Percentiles rank a stretch among this genome's conserved stretches.
These are phyloP conservation scores for Elongisporangium undulatum DNA, from an alignment of 352 stramenopile species.

Conservation along the genomic window DNA sequence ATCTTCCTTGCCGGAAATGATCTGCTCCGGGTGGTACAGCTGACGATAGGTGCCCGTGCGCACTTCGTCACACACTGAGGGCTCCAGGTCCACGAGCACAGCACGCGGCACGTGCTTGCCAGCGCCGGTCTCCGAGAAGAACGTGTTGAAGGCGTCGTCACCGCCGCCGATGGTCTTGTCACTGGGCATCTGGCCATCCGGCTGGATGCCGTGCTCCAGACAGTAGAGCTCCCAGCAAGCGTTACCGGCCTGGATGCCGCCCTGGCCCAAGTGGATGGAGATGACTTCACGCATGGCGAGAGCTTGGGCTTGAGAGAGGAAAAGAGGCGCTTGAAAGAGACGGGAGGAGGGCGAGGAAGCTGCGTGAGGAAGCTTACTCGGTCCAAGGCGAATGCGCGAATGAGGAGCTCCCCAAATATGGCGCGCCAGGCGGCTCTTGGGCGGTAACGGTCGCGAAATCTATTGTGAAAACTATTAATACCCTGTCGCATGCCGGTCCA, in stretches of 20 bases:
- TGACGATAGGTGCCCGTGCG: slow-evolving; percentile 94
- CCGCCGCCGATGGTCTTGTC: slow-evolving; percentile 90
- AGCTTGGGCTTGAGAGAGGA: neutral
- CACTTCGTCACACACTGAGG: slow-evolving; percentile 97
- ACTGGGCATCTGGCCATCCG: slow-evolving; percentile 83
- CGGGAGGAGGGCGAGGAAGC: slow-evolving; percentile 20
- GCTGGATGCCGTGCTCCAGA: slow-evolving; percentile 92
- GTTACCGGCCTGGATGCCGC: slow-evolving; percentile 83
- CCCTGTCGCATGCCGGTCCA: neutral
- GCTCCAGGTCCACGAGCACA: slow-evolving; percentile 97
- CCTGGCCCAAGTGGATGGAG: slow-evolving; percentile 96
- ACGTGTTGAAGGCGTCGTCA: slow-evolving; percentile 98
- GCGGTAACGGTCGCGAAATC: neutral
- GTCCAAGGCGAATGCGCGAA: slow-evolving; percentile 9
- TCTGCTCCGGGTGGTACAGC: slow-evolving; percentile 98
- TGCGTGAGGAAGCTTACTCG: slow-evolving; percentile 43
- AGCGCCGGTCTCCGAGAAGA: slow-evolving; percentile 90
- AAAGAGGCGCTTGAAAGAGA: slow-evolving; percentile 1
- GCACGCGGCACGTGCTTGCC: slow-evolving; percentile 98
- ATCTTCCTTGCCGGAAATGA: slow-evolving; percentile 98
- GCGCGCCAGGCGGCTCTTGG: neutral
- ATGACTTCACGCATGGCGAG: slow-evolving; percentile 91
- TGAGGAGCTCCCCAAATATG: slow-evolving; percentile 3
- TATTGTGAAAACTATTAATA: neutral
- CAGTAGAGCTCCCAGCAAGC: slow-evolving; percentile 94